Evolutionary conservation across 1,284 basidiomycete species (phyloP), one percentile per base, ranked within the genome.

Genomic region (Omphalotus olearius): DNA sequence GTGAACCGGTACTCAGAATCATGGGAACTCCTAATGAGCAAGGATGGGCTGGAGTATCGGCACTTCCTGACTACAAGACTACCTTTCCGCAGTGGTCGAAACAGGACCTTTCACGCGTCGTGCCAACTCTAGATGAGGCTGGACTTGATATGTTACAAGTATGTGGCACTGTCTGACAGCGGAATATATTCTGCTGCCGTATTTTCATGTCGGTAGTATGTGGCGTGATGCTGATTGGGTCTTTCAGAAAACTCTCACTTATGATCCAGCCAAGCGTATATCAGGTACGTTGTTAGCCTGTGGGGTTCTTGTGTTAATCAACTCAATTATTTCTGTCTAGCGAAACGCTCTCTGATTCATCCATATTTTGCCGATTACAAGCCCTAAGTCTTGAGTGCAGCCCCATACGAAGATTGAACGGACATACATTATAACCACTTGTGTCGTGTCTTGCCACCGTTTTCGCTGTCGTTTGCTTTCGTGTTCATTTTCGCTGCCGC

Each of bases 11-110:
- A 20, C 7, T 25, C 53, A 95, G 93, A 63, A 79, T 95, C 30
- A 79, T 98, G 47, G 96, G 96, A 17, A 99, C 97, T n/a, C 96
- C 96, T 1, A 89, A 83, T 61, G 95, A 98, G 62, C 83, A 91
- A 33, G 74, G 72, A 7, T 99, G 96, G 96, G 96, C 95, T 0
- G 94, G 94, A 4, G 88, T 99, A 33, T 83, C 83, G 60, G 74
- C 79, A 51, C 69, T 99, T 51, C 94, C 96, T 1, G 97, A 99
- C 69, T 99, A 97, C 79, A 99, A 99, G 73, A 69, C 91, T 3
- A 88, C 93, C 14, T 99, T 99, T 82, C 96, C 97, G 1, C 91
- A 94, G 68, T 99, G 97, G 97, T 79, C 79, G 13, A 68, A 66
- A 43, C 81, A 86, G 59, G 85, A 92, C 54, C 71, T 97, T 28